Percentiles rank a stretch among this genome's conserved stretches.
Evolutionary conservation across 768 basidiomycete genomes (phyloP).

Genomic region (Kwoniella newhampshirensis): DNA sequence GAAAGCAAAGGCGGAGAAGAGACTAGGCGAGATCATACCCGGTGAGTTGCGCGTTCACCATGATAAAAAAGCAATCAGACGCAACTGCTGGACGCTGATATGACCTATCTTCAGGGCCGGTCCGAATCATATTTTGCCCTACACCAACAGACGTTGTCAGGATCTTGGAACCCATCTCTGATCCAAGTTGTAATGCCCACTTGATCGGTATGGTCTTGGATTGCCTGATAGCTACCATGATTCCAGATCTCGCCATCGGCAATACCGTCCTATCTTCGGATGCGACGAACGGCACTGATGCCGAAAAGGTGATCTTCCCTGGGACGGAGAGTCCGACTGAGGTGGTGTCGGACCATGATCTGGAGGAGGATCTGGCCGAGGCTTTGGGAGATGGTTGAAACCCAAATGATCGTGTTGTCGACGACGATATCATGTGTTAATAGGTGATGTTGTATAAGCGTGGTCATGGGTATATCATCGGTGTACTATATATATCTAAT

Average conservation of each 20-base stretch:
- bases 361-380: neutral
- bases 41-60: no score
- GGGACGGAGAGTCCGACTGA: no score
- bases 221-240: slow-evolving; percentile 65
- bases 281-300: no score
- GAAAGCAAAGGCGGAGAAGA: slow-evolving; percentile 55
- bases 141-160: neutral
- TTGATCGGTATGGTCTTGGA: slow-evolving; percentile 74
- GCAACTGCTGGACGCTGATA: neutral
- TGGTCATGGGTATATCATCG: neutral
- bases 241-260: slow-evolving; percentile 65
- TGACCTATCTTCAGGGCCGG: neutral
- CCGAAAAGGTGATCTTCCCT: no score
- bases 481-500: slow-evolving; percentile 8
- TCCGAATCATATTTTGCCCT: slow-evolving; percentile 12
- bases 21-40: slow-evolving; percentile 57
- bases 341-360: no score
- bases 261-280: no score
- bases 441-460: neutral
- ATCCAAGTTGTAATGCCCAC: slow-evolving; percentile 71
- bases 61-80: no score
- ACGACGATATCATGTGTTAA: neutral
- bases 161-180: slow-evolving; percentile 51
- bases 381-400: neutral
- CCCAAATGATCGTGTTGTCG: neutral